Percentiles rank a stretch among this genome's conserved stretches.
phyloP scores from a whole-genome alignment of 176 grass and related monocot genomes.

The maize (Zea mays) region Zm-B73-REFERENCE-NAM-5.0 NC_050100.1:212221001-212221500 shows the following conservation, averaged over 20 bases:
- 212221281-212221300: constrained; percentile 26
- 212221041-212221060: constrained; percentile 41
- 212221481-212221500: constrained; percentile 29
- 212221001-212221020: constrained; percentile 20
- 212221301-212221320: constrained; percentile 10
- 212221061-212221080: constrained; percentile 25
- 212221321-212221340: constrained; percentile 13
- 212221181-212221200: constrained; percentile 39
- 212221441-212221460: constrained; percentile 33
- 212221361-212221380: constrained; percentile 16
- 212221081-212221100: constrained; percentile 24
- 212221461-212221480: constrained; percentile 21
- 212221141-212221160: not conserved
- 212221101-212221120: constrained; percentile 21
- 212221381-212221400: constrained; percentile 33
- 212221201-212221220: constrained; percentile 32
- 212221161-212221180: constrained; percentile 24
- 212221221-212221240: constrained; percentile 46
- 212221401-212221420: constrained; percentile 40
- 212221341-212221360: not conserved
- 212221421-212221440: constrained; percentile 27
- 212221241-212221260: constrained; percentile 40
- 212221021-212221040: constrained; percentile 31
- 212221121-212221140: constrained; percentile 3
- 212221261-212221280: constrained; percentile 31